Evolutionary conservation across 768 basidiomycete species (phyloP).

Genomic region (Neoboletus subvelutipes): DNA sequence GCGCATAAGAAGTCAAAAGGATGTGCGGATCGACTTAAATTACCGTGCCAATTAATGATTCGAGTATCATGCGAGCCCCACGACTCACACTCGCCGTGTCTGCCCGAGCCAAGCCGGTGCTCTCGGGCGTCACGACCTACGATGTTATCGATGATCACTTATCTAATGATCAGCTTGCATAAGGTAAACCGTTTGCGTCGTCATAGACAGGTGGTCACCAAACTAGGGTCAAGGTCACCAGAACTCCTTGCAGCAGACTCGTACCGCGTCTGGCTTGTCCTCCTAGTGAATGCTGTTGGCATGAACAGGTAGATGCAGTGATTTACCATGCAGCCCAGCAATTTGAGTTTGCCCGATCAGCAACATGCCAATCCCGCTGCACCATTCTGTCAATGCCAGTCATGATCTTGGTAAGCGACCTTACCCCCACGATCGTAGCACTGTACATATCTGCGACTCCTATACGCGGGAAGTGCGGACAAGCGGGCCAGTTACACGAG

Average conservation of each 20-base stretch:
- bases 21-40: background rate
- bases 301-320: too few species aligned
- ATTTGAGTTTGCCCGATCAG: background rate
- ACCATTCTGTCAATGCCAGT: background rate
- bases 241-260: too few species aligned
- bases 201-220: background rate
- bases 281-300: too few species aligned
- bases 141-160: background rate
- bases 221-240: background rate
- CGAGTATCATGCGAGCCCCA: background rate
- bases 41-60: background rate
- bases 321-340: background rate
- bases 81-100: constrained; percentile 1
- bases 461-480: background rate
- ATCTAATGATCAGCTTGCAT: background rate
- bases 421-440: background rate
- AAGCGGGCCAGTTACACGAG: background rate
- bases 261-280: background rate
- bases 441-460: too few species aligned
- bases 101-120: background rate
- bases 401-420: background rate
- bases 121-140: background rate
- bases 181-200: background rate
- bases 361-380: background rate
- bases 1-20: background rate